phyloP scores from a whole-genome alignment of 2,329 filamentous ascomycete genomes.

The Sporothrix pallida region DNA sequence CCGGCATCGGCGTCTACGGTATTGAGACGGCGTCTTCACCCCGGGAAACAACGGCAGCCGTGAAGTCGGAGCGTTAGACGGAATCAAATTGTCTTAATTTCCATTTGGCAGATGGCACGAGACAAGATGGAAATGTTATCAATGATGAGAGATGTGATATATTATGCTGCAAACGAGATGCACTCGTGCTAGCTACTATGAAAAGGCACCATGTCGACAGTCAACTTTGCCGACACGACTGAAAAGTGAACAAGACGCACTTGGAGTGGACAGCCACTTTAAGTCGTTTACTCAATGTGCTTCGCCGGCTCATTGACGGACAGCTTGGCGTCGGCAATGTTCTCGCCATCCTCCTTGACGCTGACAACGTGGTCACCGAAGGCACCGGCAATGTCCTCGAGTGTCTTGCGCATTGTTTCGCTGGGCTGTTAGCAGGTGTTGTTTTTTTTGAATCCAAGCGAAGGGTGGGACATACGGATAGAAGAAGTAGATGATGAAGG shows the following conservation, averaged over 20 bases:
- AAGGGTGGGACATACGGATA: constrained; percentile 48
- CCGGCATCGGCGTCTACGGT: too few relatives aligned
- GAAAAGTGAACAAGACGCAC: too few relatives aligned
- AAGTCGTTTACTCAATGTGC: neutral
- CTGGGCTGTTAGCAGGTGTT: neutral
- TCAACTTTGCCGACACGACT: too few relatives aligned
- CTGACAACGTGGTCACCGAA: constrained; percentile 54
- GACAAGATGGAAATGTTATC: neutral
- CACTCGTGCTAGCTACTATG: too few relatives aligned
- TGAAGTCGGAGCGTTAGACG: too few relatives aligned
- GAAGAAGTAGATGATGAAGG: constrained; percentile 58
- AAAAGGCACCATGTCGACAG: too few relatives aligned
- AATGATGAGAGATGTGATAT: neutral
- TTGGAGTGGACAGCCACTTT: neutral
- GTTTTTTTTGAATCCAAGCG: neutral
- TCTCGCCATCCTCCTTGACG: constrained; percentile 19
- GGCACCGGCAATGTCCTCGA: constrained; percentile 56
- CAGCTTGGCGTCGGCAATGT: neutral
- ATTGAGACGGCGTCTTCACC: neutral
- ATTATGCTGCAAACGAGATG: neutral
- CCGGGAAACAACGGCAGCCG: too few relatives aligned
- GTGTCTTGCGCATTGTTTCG: constrained; percentile 55
- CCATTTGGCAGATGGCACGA: neutral
- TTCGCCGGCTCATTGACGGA: neutral
- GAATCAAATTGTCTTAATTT: neutral